Conservation (phyloP, 768 basidiomycete species). For the Piloderma croceum region DNA sequence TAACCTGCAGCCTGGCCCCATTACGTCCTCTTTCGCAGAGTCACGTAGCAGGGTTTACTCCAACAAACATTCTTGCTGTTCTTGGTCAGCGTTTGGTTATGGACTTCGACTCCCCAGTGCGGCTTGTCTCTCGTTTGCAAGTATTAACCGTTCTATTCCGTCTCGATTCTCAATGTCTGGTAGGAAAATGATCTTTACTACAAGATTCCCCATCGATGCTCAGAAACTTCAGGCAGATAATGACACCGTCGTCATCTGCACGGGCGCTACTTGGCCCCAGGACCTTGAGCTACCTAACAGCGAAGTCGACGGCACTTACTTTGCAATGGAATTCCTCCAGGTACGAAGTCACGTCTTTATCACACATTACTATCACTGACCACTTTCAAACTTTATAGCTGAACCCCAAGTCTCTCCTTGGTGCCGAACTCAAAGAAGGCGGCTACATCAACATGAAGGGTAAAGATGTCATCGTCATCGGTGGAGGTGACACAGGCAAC, state of each 20-base stretch:
- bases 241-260: conserved; percentile 87
- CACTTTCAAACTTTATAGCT: conserved; percentile 38
- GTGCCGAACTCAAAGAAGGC: conserved; percentile 71
- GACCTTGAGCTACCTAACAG: conserved; percentile 87
- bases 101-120: no score
- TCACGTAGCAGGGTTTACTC: conserved; percentile 32
- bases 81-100: conserved; percentile 49
- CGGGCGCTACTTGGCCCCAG: conserved; percentile 96
- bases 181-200: no score
- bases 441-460: conserved; percentile 85
- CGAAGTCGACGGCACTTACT: conserved; percentile 82
- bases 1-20: conserved; percentile 36
- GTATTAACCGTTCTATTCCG: no score
- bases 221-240: conserved; percentile 65
- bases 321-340: conserved; percentile 96
- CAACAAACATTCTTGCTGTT: conserved; percentile 41
- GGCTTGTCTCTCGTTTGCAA: no score
- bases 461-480: conserved; percentile 95
- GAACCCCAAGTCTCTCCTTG: conserved; percentile 86
- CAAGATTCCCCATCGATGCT: conserved; percentile 68
- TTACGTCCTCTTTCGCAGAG: conserved; percentile 27
- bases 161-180: no score
- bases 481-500: conserved; percentile 94
- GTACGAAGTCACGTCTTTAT: conserved; percentile 26
- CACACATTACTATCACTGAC: conserved; percentile 2